Percentiles rank a stretch among this genome's conserved stretches.
Conservation (phyloP, 331 rosid species). For the Malus hybrid region DNA sequence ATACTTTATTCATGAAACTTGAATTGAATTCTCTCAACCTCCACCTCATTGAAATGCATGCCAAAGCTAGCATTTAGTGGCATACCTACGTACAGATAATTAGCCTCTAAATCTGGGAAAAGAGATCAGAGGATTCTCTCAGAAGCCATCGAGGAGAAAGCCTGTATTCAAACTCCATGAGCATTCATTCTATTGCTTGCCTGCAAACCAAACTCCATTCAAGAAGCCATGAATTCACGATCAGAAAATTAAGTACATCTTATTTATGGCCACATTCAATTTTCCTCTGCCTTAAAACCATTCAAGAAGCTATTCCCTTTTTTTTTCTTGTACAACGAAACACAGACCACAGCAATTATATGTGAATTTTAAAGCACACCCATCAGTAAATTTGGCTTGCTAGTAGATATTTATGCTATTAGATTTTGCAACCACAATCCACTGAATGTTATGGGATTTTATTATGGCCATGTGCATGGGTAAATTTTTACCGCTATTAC, state of each 20-base stretch:
- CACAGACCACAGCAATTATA: background rate
- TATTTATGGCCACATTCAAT: slow-evolving; percentile 1
- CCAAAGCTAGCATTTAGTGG: slow-evolving; percentile 43
- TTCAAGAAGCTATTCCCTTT: background rate
- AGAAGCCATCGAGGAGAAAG: background rate
- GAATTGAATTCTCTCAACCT: slow-evolving; percentile 63
- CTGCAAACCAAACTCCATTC: background rate
- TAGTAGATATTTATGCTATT: background rate
- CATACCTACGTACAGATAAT: slow-evolving; percentile 19
- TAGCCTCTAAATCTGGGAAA: slow-evolving; percentile 36
- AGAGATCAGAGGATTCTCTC: background rate
- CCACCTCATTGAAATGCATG: slow-evolving; percentile 48
- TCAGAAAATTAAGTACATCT: background rate
- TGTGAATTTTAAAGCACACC: background rate
- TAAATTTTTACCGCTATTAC: too few species aligned
- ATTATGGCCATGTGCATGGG: too few species aligned
- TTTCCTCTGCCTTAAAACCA: background rate
- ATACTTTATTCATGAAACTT: slow-evolving; percentile 32
- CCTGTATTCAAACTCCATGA: slow-evolving; percentile 31
- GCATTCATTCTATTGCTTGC: slow-evolving; percentile 13
- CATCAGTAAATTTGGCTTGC: too few species aligned
- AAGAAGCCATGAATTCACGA: background rate
- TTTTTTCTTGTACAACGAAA: background rate
- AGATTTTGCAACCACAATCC: background rate
- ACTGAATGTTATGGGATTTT: background rate